Evolutionary conservation across 305 asterid species (phyloP), one percentile per base, ranked within the genome.

Genomic region (Plantago lanceolata): DNA sequence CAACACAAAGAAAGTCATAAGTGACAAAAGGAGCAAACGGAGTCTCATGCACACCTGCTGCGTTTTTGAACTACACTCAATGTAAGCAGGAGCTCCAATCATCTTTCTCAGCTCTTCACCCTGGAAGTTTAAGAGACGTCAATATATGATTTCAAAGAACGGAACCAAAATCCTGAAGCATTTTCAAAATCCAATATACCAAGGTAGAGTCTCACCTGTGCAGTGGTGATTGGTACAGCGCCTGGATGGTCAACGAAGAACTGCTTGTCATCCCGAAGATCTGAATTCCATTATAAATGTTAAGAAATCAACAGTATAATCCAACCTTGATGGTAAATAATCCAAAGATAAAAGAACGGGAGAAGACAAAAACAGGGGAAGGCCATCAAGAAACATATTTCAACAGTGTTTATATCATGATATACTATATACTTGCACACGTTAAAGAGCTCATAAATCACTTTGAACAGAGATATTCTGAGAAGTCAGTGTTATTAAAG

Each of bases 191-290:
- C 43, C 8, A 12, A 21, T 28, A n/a, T 59, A 58, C 49, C 43
- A 33, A 31, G 40, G 60, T 21, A 50, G 28, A 64, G 47, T 63
- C 69, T 63, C 67, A 86, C 98, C 87, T 91, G 98, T 48, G 91
- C 92, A 59, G 88, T 66, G 67, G 92, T 79, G 79, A 91, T 91
- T 69, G 98, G 96, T 65, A 81, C 95, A 67, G 96, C 90, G 66
- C 96, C 95, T 67, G 95, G 95, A 80, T 88, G 96, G 80, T 86
- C 95, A 17, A 76, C 17, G 48, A 86, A 86, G 84, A 86, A 86
- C 65, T 91, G 90, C 84, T 88, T 78, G 74, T 90, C 97, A 78
- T 90, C 97, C 71, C 97, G 87, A 75, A 91, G 98, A 88, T 88
- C 96, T 91, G 80, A 72, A 56, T 69, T 48, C 66, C 60, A 13